Base-by-base conservation (phyloP, 192 early-diverging fungal genomes). In the Backusella parvicylindrica region DNA sequence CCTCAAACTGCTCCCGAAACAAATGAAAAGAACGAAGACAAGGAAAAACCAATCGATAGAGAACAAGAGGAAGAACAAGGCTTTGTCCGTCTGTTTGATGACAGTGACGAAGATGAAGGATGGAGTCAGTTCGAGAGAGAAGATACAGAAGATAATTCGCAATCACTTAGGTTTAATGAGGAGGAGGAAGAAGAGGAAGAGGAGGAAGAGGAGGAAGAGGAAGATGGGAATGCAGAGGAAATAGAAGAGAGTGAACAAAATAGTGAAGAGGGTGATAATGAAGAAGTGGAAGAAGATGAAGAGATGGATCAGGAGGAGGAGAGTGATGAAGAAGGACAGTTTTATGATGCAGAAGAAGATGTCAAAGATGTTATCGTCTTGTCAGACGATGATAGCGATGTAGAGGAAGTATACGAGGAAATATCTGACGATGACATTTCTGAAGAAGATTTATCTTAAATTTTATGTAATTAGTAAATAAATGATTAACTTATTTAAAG, bases 121-220 rank as follows among this genome's bases (percentile, higher is more conserved):
- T 68, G 64, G 63, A 47, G 69, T 53, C 64, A 63, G 30, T 60
- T 74, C 37, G 74, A 79, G 31, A 37, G 49, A 26, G 78, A 75
- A 36, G 79, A 77, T 32, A 80, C 75, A 53, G 81, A 77, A 23
- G 23, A 50, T 43, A 80, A 69, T 64, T 47, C 66, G 18, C 70
- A 77, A 23, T 71, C 74, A 18, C 70, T 80, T 65, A 74, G 78
- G 33, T 53, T 70, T 43, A 79, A 74, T 11, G 79, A 82, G 36
- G 78, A 80, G 4, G 80, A 77, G 6, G 82, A 83, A 3, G 84
- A 83, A 4, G 84, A 85, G 1, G 74, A 77, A 18, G 78, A 80
- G 1, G 78, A 80, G 0, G 68, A 49, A 6, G 73, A 32, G 1
- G 75, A 43, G 40, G 75, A 65, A 18, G 64, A 65, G 0, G 32